Percentiles rank a stretch among this genome's conserved stretches.
phyloP scores from a whole-genome alignment of 805 yeast genomes.

The Yamadazyma paraphyllophila region DNA sequence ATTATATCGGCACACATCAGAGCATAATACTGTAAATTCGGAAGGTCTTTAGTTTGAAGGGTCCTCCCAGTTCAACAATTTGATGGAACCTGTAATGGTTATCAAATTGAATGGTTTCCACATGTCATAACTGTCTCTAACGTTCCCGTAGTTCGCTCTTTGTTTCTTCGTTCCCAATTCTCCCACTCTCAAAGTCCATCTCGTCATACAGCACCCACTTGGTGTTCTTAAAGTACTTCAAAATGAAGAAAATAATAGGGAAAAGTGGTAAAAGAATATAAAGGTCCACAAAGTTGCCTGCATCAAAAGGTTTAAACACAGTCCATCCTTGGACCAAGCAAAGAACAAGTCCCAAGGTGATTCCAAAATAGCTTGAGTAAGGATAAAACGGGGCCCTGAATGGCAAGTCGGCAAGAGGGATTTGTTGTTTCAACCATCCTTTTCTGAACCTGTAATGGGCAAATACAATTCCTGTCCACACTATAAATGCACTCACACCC shows the following conservation, averaged over 20 bases:
- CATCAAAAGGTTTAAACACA: constrained; percentile 20
- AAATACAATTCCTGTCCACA: constrained; percentile 21
- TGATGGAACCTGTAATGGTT: too few species aligned
- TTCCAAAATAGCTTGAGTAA: constrained; percentile 15
- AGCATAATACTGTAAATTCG: too few species aligned
- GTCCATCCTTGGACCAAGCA: constrained; percentile 24
- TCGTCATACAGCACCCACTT: constrained; percentile 36
- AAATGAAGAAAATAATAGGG: constrained; percentile 31
- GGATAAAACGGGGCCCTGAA: constrained; percentile 19
- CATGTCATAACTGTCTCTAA: too few species aligned
- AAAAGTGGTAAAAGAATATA: constrained; percentile 20
- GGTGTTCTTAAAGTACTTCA: constrained; percentile 33
- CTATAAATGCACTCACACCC: constrained; percentile 21
- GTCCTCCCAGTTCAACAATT: too few species aligned
- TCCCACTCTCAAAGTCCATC: constrained; percentile 47
- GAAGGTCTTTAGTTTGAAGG: too few species aligned
- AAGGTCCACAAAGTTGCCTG: constrained; percentile 20
- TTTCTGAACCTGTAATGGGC: constrained; percentile 19
- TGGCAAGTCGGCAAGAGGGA: constrained; percentile 13
- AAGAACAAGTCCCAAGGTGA: constrained; percentile 15
- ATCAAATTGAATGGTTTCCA: too few species aligned
- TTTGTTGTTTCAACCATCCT: constrained; percentile 21
- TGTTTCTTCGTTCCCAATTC: constrained; percentile 14
- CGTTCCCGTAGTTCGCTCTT: not conserved
- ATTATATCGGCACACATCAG: too few species aligned